Evolutionary conservation across 352 stramenopile species (phyloP), one percentile per base, ranked within the genome.

Genomic region (Globisporangium perplexum): DNA sequence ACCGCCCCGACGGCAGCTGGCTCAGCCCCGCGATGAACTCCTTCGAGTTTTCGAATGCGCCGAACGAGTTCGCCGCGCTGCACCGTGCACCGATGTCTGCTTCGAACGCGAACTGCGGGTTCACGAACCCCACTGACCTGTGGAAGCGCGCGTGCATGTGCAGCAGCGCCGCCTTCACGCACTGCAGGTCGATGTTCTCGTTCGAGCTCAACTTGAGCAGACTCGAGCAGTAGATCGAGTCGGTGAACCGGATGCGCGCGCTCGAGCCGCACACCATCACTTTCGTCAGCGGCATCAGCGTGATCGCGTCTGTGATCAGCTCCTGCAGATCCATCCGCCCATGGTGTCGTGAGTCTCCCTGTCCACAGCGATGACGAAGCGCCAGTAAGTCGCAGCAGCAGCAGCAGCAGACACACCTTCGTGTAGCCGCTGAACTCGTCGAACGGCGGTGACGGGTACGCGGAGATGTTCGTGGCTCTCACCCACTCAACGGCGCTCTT

Each of bases 41-140:
- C 14, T 51, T 52, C 17, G 43, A 24, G 14, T 28, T 35, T 31
- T 38, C 17, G 31, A 58, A 52, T 10, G 42, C 42, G 31, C 52
- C 52, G 23, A 47, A 52, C 1, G 6, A 7, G 12, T 33, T 50
- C 52, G 31, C 30, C 23, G 2, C 26, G 24, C 11, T n/a, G n/a
- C 30, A 31, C 10, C 50, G 38, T 6, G 39, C 28, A 4, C 23
- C 6, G 4, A 20, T 4, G 10, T 18, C 2, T 6, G 22, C 20
- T 36, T 51, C 53, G 53, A 53, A 20, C 43, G 30, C 39, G 35
- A 59, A 59, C n/a, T 17, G 31, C 33, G 53, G 53, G 26, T 26
- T 42, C 30, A 43, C 39, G 33, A 59, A 59, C 23, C 14, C 8
- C 5, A 7, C n/a, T n/a, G n/a, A n/a, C n/a, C n/a, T n/a, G n/a